Percentiles rank a stretch among this genome's conserved stretches.
These are phyloP conservation scores for Penstemon newberryi DNA, from an alignment of 257 asterid genomes.

Conservation along the genomic window DNA sequence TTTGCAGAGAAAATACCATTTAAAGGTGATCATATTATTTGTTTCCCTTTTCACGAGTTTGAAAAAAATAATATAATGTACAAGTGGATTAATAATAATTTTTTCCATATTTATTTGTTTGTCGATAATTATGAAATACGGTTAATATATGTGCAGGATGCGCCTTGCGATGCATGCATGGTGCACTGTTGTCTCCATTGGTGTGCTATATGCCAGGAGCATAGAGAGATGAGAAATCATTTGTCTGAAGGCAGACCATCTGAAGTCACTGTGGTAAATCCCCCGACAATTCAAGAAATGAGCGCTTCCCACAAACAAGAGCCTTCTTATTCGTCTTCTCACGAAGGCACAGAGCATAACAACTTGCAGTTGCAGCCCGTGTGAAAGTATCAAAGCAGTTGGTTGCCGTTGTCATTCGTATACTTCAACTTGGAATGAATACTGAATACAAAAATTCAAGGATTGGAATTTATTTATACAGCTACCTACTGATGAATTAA, in stretches of 20 bases:
- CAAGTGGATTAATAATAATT: neutral
- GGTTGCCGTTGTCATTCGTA: no score
- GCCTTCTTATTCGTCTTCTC: slow-evolving; percentile 31
- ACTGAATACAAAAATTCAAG: no score
- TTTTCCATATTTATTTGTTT: neutral
- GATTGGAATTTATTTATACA: no score
- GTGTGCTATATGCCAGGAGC: slow-evolving; percentile 93
- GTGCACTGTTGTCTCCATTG: slow-evolving; percentile 85
- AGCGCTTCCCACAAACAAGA: slow-evolving; percentile 30
- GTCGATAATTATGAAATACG: no score
- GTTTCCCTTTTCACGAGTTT: neutral
- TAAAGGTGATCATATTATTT: slow-evolving; percentile 44
- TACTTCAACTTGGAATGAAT: no score
- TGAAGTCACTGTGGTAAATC: slow-evolving; percentile 38
- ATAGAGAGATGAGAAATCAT: slow-evolving; percentile 62
- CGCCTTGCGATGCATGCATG: slow-evolving; percentile 83
- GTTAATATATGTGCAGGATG: slow-evolving; percentile 40
- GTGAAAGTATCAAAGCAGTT: slow-evolving; percentile 15
- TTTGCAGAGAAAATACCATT: slow-evolving; percentile 74
- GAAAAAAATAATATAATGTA: neutral
- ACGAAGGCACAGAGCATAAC: slow-evolving; percentile 29
- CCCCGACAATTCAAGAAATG: slow-evolving; percentile 74
- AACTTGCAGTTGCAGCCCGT: slow-evolving; percentile 55
- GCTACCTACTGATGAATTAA: no score
- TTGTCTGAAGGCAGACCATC: slow-evolving; percentile 31